phyloP scores from a whole-genome alignment of 176 grass and related monocot genomes.

The Oryza glumipatula region DNA sequence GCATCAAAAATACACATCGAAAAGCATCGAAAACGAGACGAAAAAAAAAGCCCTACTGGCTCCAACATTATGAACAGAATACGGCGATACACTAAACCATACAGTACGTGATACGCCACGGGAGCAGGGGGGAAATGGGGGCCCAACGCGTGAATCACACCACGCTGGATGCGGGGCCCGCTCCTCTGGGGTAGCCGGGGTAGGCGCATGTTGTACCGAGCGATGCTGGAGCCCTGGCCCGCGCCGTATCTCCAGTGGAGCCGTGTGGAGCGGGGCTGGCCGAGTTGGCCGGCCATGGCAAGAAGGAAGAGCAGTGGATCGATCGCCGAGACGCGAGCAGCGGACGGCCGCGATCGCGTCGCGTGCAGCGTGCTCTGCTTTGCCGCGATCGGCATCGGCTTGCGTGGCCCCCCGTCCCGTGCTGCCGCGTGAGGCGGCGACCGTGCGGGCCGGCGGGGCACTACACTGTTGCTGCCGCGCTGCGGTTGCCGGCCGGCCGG shows the following conservation, averaged over 20 bases:
- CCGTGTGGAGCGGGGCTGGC: background rate
- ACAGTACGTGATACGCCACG: background rate
- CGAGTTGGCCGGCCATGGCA: background rate
- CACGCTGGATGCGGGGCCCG: slow-evolving; percentile 47
- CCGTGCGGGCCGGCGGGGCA: slow-evolving; percentile 14
- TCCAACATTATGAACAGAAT: background rate
- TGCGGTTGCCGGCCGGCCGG: background rate
- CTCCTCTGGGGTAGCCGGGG: background rate
- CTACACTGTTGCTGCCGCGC: background rate
- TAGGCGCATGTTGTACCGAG: slow-evolving; percentile 41
- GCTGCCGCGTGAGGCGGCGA: background rate
- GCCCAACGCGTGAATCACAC: slow-evolving; percentile 46
- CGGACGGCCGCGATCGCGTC: slow-evolving; percentile 36
- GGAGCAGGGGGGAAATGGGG: background rate
- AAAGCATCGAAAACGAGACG: background rate
- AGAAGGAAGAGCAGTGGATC: background rate
- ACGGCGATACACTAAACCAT: background rate
- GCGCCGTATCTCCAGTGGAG: slow-evolving; percentile 44
- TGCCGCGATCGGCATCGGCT: too few species aligned
- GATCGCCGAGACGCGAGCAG: background rate
- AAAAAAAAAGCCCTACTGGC: background rate
- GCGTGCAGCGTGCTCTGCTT: background rate
- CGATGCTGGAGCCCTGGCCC: slow-evolving; percentile 41
- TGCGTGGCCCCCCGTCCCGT: background rate
- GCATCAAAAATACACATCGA: background rate